Conservation (phyloP, 2,329 filamentous ascomycete species). For the Apiospora pterosperma region DNA sequence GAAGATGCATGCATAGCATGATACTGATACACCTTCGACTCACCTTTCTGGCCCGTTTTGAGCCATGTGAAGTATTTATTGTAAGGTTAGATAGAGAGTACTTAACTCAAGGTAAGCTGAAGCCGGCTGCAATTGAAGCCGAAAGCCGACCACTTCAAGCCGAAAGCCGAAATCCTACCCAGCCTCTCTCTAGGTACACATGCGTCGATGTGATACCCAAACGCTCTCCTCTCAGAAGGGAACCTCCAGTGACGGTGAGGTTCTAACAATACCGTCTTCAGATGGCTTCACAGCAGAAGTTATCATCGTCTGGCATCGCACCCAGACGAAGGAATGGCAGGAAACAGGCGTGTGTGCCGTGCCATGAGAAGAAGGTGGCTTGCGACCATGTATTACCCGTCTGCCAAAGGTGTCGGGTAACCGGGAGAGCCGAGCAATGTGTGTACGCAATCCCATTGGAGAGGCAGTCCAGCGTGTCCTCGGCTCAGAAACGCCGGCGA, state of each 20-base stretch:
- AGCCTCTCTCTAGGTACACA: neutral
- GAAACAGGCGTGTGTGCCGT: constrained; percentile 10
- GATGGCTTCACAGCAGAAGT: neutral
- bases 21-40: neutral
- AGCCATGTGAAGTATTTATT: neutral
- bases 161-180: neutral
- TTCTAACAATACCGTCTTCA: neutral
- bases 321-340: constrained; percentile 8
- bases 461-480: neutral
- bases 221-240: neutral
- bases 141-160: neutral
- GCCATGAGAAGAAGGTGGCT: constrained; percentile 10
- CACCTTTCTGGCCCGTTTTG: neutral
- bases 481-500: neutral
- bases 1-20: neutral
- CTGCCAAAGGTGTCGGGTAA: constrained; percentile 8
- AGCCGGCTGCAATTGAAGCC: neutral
- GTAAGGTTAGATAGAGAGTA: neutral
- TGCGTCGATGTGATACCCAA: neutral
- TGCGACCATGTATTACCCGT: constrained; percentile 11
- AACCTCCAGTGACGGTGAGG: neutral
- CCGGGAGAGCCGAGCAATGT: constrained; percentile 6
- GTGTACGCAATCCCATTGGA: neutral
- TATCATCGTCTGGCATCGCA: neutral
- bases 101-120: neutral